Evolutionary conservation across 2,329 filamentous ascomycete species (phyloP).

Genomic region (Microsporum audouinii): DNA sequence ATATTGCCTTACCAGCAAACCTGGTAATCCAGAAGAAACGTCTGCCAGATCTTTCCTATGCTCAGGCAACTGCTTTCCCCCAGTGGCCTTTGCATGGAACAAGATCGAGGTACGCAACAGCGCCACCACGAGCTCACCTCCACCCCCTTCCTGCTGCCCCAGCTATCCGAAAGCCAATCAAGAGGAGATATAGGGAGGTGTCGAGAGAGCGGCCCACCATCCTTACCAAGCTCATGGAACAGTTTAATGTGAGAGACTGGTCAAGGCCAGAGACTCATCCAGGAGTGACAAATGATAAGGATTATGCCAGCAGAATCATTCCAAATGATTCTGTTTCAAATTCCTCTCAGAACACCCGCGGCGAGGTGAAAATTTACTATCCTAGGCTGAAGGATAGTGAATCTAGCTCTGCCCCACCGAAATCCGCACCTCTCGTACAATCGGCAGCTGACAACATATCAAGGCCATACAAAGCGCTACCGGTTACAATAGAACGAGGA

Average conservation of each 20-base stretch:
- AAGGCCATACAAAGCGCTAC: not conserved
- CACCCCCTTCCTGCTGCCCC: not conserved
- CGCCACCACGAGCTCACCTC: not conserved
- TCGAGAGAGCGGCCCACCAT: slow-evolving; percentile 4
- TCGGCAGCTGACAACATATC: not conserved
- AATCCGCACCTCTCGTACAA: not conserved
- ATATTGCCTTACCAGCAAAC: not conserved
- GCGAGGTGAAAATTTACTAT: slow-evolving; percentile 2
- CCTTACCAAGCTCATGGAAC: slow-evolving; percentile 10
- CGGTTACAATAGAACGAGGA: not conserved
- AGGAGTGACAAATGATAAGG: not conserved
- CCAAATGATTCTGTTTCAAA: not conserved
- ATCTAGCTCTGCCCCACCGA: not conserved
- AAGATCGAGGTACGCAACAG: not conserved
- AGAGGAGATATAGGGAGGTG: not conserved
- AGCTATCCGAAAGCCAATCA: not conserved
- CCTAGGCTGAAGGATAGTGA: not conserved
- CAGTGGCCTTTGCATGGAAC: slow-evolving; percentile 1
- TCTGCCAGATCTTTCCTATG: not conserved
- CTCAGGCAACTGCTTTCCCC: not conserved
- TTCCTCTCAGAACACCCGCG: not conserved
- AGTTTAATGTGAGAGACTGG: slow-evolving; percentile 7
- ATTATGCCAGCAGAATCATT: not conserved
- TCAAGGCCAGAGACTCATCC: not conserved
- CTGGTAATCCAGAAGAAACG: not conserved